Percentiles rank a stretch among this genome's conserved stretches.
phyloP scores from a whole-genome alignment of 768 basidiomycete genomes.

The Termitomyces sp. region DNA sequence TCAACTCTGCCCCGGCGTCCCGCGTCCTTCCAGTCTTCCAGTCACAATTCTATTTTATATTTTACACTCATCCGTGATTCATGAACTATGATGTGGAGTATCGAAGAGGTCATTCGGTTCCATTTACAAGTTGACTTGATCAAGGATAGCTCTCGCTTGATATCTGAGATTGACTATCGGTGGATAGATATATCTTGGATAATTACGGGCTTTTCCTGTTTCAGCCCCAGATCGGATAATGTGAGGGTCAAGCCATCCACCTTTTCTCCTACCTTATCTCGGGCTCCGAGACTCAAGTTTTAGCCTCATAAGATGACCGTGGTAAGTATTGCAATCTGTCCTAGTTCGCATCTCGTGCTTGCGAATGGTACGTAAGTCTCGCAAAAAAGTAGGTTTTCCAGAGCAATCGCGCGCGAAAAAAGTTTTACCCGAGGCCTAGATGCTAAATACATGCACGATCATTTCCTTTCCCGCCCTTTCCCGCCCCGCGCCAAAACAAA shows the following conservation, averaged over 20 bases:
- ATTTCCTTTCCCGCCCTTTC: not conserved
- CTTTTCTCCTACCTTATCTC: not conserved
- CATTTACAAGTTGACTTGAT: not conserved
- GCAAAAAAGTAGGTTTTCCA: not conserved
- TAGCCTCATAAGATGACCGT: not conserved
- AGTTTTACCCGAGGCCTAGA: not conserved
- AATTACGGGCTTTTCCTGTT: not conserved
- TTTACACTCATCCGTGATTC: too few relatives aligned
- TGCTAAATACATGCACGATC: not conserved
- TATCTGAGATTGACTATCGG: not conserved
- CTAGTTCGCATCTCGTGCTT: not conserved
- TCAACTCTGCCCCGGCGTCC: too few relatives aligned
- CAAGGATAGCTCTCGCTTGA: not conserved
- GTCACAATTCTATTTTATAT: too few relatives aligned
- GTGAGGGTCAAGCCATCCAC: too few relatives aligned
- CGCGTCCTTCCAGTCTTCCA: too few relatives aligned
- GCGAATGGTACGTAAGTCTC: not conserved
- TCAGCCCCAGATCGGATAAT: not conserved
- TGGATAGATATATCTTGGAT: not conserved
- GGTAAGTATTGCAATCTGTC: not conserved
- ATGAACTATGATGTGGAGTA: too few relatives aligned
- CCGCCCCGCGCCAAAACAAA: not conserved
- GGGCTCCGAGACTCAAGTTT: not conserved
- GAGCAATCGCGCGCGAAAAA: not conserved
- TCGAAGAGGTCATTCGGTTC: not conserved